Evolutionary conservation across 352 stramenopile genomes (phyloP), one percentile per base, ranked within the genome.

Genomic region (Thalassiosira hispida): DNA sequence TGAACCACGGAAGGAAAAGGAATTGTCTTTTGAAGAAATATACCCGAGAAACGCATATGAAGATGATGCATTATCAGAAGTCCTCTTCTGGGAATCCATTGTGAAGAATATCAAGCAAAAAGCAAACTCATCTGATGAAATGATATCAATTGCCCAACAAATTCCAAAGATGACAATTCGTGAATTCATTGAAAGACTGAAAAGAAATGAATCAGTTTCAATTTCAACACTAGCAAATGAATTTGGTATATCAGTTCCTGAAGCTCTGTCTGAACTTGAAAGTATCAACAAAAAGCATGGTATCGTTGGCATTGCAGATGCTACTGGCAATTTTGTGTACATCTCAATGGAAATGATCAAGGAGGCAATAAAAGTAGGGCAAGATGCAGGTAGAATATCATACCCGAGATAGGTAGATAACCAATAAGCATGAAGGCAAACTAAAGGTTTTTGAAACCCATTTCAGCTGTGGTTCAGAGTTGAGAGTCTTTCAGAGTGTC

Each of bases 271-370:
- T 38, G 74, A 78, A 22, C 51, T 83, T 27, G 23, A 77, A 23
- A 52, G 31, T 22, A 52, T 77, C 31, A 83, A 83, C 44, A 27
- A 69, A 33, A 9, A n/a, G 12, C 52, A 66, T 63, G 68, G 68
- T 22, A 67, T 83, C 5, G n/a, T 69, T 52, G 66, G 66, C 35
- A 12, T 75, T 55, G 18, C 63, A 1, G 51, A 77, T 55, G 46
- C 22, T 4, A 16, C n/a, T 1, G 74, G 74, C 18, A 71, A 78
- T 22, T 78, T 78, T 20, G 46, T 74, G 0, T 75, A 70, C 23
- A 38, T 75, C 38, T 81, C 72, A 20, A 57, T 49, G 59, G 63
- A 74, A 59, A 75, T 81, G 72, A 81, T 81, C 35, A 38, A 63
- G 1, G n/a, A 63, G 23, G 59, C 60, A 23, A 40, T 31, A 55